A percentile compares a stretch with the other conserved stretches of the same genome.
Evolutionary conservation across 2,329 filamentous ascomycete genomes (phyloP).

Genomic region (Paracoccidioides lutzii): DNA sequence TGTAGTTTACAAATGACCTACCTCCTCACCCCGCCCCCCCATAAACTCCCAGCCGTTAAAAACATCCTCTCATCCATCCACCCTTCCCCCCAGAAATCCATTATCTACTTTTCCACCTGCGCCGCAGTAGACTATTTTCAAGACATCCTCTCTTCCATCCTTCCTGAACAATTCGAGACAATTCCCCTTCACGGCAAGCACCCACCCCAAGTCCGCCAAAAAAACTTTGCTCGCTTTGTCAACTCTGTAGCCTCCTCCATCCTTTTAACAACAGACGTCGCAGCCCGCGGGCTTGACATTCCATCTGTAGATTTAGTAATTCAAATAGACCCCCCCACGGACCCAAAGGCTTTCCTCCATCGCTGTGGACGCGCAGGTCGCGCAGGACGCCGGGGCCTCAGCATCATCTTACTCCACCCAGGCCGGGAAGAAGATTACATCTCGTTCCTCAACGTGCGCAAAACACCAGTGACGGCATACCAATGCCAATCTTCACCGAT

Average conservation of each 20-base stretch:
- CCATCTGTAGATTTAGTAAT: slow-evolving; percentile 83
- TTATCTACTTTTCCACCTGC: slow-evolving; percentile 87
- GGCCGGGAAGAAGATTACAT: slow-evolving; percentile 85
- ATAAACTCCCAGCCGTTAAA: slow-evolving; percentile 65
- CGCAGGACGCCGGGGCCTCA: slow-evolving; percentile 59
- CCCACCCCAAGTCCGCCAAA: slow-evolving; percentile 70
- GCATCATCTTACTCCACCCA: slow-evolving; percentile 72
- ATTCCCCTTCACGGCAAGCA: slow-evolving; percentile 88
- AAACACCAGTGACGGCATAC: slow-evolving; percentile 55
- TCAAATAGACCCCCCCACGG: slow-evolving; percentile 72
- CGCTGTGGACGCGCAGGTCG: slow-evolving; percentile 51
- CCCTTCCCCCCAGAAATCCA: slow-evolving; percentile 68
- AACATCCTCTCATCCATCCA: slow-evolving; percentile 57
- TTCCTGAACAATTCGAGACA: slow-evolving; percentile 55
- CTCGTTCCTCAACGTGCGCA: slow-evolving; percentile 70
- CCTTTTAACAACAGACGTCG: slow-evolving; percentile 83
- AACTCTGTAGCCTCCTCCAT: slow-evolving; percentile 63
- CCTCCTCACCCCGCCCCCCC: slow-evolving; percentile 57
- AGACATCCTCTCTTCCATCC: slow-evolving; percentile 58
- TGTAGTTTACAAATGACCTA: slow-evolving; percentile 76
- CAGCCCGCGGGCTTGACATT: slow-evolving; percentile 81
- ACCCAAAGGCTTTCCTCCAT: slow-evolving; percentile 72
- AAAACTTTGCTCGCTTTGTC: slow-evolving; percentile 73
- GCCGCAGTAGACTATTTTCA: slow-evolving; percentile 92
- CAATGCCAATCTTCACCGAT: slow-evolving; percentile 36